These are phyloP conservation scores for Quercus alba DNA, from an alignment of 306 rosid species.

Conservation along the genomic window DNA sequence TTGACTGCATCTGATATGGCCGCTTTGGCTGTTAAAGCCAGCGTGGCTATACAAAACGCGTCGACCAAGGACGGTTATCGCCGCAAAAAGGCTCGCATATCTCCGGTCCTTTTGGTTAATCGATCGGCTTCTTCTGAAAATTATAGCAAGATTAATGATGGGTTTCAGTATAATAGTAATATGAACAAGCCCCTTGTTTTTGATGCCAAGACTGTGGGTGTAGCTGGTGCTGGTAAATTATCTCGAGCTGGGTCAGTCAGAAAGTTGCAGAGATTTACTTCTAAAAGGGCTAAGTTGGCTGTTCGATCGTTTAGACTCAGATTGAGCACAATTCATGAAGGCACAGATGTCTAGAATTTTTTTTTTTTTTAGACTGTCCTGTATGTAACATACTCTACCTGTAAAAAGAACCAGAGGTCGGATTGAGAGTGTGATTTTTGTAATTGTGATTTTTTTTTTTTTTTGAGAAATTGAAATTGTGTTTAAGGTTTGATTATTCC, in stretches of 20 bases:
- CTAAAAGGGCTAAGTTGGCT: constrained; percentile 30
- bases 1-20: constrained; percentile 49
- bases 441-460: no score
- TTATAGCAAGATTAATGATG: background rate
- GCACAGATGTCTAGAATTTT: constrained; percentile 9
- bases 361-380: no score
- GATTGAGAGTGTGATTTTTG: background rate
- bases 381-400: background rate
- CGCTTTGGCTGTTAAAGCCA: constrained; percentile 51
- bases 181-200: background rate
- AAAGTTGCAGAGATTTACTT: constrained; percentile 31
- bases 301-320: constrained; percentile 39
- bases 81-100: constrained; percentile 38
- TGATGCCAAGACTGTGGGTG: background rate
- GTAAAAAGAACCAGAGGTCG: background rate
- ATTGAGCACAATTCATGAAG: constrained; percentile 47
- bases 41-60: constrained; percentile 28
- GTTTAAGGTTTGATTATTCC: background rate
- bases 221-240: background rate
- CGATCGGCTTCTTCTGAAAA: background rate
- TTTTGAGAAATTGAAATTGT: no score
- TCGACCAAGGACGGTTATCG: background rate
- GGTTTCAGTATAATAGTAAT: background rate
- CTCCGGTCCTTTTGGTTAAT: constrained; percentile 18
- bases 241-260: constrained; percentile 26